Evolutionary conservation across 2,329 filamentous ascomycete species (phyloP), one percentile per base, ranked within the genome.

Genomic region (Tolypocladium capitatum): DNA sequence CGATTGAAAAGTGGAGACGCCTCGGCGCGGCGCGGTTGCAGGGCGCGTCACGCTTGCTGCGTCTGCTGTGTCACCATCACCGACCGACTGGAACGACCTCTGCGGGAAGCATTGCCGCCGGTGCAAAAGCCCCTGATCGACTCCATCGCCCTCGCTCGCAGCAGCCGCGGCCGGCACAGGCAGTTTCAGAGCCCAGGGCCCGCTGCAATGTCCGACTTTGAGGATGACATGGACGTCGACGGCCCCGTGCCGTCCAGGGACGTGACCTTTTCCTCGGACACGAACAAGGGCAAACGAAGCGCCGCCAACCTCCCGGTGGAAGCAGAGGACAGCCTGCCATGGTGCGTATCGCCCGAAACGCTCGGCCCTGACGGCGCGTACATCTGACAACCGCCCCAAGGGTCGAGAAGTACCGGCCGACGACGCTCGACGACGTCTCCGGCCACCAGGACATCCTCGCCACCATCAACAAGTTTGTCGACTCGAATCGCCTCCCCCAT

Each of bases 391-490:
- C 34, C 48, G 32, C 6, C 6, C 14, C 14, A 9, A 89, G 86
- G 90, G 89, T 98, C 9, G 92, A 98, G 63, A 98, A 98, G 62
- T 98, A 97, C 68, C 81, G 92, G 46, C 92, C 92, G 18, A 82
- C 83, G 52, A 88, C 86, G 2, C 79, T 98, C 42, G 80, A 84
- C 56, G 92, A 98, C 66, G 92, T 98, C 49, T 94, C 89, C 3
- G 92, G 92, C 20, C 92, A 98, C 66, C 86, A 96, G 62, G 92
- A 98, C 67, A 97, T 98, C 60, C 81, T 98, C 53, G 83, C 90
- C 5, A 98, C 92, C 2, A 94, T 98, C 70, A 96, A 96, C 74
- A 92, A 90, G 64, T 98, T 98, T 60, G 80, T 98, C 62, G 90
- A 97, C 62, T 79, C 86, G 49, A 97, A 98, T 68, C 81, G 90